Conservation (phyloP, 306 rosid genomes). For the Abrus pulchellus region DNA sequence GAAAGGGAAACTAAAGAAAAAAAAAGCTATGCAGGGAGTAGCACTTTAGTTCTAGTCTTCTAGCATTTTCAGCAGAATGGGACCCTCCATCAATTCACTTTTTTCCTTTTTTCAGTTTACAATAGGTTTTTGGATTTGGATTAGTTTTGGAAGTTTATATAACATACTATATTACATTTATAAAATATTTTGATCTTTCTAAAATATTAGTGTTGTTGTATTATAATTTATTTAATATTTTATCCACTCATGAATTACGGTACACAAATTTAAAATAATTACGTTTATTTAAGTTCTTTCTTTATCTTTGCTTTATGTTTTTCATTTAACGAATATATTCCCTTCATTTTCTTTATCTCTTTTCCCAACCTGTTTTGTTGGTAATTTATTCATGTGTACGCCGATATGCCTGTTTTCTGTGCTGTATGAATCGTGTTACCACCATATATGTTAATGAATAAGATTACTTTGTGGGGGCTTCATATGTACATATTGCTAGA, state of each 20-base stretch:
- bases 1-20: constrained; percentile 45
- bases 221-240: neutral
- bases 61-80: constrained; percentile 45
- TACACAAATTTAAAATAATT: neutral
- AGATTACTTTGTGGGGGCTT: neutral
- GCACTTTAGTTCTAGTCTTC: constrained; percentile 35
- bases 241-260: too few relatives aligned
- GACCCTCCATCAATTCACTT: constrained; percentile 42
- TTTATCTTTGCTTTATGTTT: neutral
- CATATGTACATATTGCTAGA: neutral
- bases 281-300: constrained; percentile 2
- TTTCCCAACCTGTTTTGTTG: neutral
- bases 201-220: neutral
- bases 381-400: neutral
- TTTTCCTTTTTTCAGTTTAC: neutral
- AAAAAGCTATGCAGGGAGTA: constrained; percentile 24
- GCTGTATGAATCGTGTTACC: neutral
- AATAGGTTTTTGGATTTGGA: neutral
- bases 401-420: neutral
- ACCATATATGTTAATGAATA: neutral
- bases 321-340: neutral
- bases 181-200: too few relatives aligned
- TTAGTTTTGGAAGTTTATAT: neutral
- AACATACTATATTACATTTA: neutral
- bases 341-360: neutral